Evolutionary conservation across 1,284 basidiomycete genomes (phyloP).

Genomic region (Moesziomyces parantarcticus): DNA sequence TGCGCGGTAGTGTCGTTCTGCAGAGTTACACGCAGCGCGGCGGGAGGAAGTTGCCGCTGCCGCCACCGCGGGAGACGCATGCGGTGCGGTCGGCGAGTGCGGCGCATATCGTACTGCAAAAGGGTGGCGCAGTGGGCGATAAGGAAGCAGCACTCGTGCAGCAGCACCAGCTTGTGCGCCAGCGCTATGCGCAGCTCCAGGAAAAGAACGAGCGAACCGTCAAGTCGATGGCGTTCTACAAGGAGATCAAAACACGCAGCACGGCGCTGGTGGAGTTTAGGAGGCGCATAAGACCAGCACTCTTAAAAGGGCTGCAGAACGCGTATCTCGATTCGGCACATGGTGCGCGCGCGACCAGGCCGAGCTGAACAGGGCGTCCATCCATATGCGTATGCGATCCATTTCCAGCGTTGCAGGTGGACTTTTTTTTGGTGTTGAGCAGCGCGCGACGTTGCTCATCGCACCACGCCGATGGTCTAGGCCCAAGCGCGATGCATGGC

Average conservation of each 20-base stretch:
- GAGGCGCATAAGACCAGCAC: neutral
- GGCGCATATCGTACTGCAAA: neutral
- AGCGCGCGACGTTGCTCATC: no score
- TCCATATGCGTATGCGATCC: no score
- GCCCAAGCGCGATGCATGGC: no score
- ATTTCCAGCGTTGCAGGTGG: no score
- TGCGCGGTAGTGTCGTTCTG: conserved; percentile 8
- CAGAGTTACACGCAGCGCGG: conserved; percentile 14
- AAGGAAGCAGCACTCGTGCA: conserved; percentile 7
- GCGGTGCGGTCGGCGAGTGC: conserved; percentile 3
- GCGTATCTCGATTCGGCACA: conserved; percentile 15
- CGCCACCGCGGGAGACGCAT: conserved; percentile 14
- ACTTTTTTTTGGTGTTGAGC: no score
- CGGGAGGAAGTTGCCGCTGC: conserved; percentile 21
- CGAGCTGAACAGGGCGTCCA: no score
- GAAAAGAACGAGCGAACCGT: neutral
- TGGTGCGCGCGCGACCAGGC: no score
- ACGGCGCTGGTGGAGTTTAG: neutral
- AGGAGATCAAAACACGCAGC: neutral
- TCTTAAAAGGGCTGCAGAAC: conserved; percentile 17
- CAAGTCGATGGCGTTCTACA: conserved; percentile 1
- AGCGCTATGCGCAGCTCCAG: neutral
- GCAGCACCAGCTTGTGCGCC: neutral
- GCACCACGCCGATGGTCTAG: no score
- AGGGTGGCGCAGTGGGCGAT: neutral